A percentile compares a stretch with the other conserved stretches of the same genome.
These are phyloP conservation scores for Coemansia sp. DNA, from an alignment of 192 early-diverging fungal species.

Conservation along the genomic window DNA sequence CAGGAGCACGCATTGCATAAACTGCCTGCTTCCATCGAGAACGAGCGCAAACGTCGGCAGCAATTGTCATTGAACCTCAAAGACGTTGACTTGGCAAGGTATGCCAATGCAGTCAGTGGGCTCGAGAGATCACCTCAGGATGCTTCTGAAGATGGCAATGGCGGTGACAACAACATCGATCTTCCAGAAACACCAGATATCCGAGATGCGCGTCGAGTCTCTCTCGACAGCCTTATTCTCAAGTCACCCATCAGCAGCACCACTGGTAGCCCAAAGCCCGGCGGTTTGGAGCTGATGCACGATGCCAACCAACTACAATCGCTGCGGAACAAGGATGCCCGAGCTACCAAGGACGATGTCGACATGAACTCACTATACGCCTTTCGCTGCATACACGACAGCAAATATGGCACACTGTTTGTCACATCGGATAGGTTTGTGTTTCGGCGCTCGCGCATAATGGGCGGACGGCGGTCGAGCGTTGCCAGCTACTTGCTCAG, in stretches of 20 bases:
- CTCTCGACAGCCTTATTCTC: constrained; percentile 3
- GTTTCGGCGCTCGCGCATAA: constrained; percentile 52
- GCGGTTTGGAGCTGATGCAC: constrained; percentile 37
- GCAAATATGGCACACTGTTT: constrained; percentile 54
- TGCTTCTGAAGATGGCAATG: not conserved
- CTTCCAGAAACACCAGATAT: constrained; percentile 1
- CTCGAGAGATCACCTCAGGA: not conserved
- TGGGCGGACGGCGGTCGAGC: constrained; percentile 45
- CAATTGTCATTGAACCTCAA: constrained; percentile 1
- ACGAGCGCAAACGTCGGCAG: constrained; percentile 13
- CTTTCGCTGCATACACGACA: constrained; percentile 49
- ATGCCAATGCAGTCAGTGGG: not conserved
- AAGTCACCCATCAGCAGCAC: constrained; percentile 5
- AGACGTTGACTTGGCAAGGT: constrained; percentile 5
- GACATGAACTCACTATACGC: constrained; percentile 47
- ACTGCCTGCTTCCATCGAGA: not conserved
- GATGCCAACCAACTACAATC: constrained; percentile 34
- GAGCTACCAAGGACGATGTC: constrained; percentile 22
- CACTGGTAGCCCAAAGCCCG: not conserved
- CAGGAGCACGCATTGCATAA: not conserved
- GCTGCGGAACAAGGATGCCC: constrained; percentile 46
- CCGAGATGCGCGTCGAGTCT: not conserved
- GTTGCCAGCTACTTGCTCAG: constrained; percentile 40
- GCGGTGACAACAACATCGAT: not conserved
- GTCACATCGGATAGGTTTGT: constrained; percentile 41